Evolutionary conservation across 2,329 filamentous ascomycete genomes (phyloP).

Genomic region (Onygenales sp.): DNA sequence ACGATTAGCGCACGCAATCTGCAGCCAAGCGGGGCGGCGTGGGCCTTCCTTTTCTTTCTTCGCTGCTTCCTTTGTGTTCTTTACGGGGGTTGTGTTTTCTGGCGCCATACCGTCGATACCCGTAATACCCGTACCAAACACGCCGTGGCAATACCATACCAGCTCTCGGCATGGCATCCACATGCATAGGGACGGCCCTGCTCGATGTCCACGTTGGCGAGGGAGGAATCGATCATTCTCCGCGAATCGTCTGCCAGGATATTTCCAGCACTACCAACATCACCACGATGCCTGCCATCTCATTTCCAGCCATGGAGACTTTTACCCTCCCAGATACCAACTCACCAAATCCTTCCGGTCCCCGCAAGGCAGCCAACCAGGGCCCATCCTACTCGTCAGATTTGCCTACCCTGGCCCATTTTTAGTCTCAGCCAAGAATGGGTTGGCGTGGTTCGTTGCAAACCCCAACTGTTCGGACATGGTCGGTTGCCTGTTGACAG

Average conservation of each 20-base stretch:
- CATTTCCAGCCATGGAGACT: too few relatives aligned
- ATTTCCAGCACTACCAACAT: neutral
- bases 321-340: neutral
- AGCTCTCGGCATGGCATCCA: neutral
- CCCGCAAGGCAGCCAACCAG: slow-evolving; percentile 2
- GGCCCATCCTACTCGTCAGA: neutral
- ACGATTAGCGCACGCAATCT: neutral
- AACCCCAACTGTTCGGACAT: neutral
- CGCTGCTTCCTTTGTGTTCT: neutral
- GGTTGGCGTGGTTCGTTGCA: neutral
- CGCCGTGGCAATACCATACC: too few relatives aligned
- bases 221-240: too few relatives aligned
- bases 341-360: neutral
- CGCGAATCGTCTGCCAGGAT: too few relatives aligned
- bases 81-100: neutral
- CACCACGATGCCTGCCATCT: neutral
- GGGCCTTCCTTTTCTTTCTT: neutral
- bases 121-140: too few relatives aligned
- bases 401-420: neutral
- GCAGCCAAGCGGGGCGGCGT: neutral
- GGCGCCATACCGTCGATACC: neutral
- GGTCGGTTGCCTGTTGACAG: neutral
- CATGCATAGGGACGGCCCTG: too few relatives aligned
- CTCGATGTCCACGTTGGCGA: too few relatives aligned
- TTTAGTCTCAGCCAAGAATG: neutral